Base-by-base conservation (phyloP, 1,139 yeast genomes). In the Magnusiomyces fungicola region DNA sequence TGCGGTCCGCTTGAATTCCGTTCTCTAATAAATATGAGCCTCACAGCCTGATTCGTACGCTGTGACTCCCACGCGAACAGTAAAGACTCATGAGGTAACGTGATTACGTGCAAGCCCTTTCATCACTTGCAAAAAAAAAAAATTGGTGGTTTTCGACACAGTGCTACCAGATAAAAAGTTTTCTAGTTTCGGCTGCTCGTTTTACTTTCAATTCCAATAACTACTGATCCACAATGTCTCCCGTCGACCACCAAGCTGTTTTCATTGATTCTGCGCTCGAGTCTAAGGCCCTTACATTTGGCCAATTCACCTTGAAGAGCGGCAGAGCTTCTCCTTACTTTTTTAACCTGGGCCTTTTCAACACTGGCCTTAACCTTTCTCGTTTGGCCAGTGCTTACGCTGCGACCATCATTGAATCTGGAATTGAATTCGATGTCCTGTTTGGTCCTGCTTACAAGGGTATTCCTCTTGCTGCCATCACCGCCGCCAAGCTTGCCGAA, bases 361-460 rank as follows among this genome's bases (percentile, higher is more conserved):
- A 78, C 68, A 80, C 89, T 14, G 97, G 96, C 38, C 77, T 77
- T 58, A 76, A 85, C 55, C 73, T 92, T 55, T 80, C 89, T 18
- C 79, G 81, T 47, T 73, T 92, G 62, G 96, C 96, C 29, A 77
- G 83, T 9, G 85, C 96, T 5, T 92, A 89, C 64, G 97, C 98
- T 46, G 75, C 79, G 55, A 86, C 96, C 38, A 90, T 92, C 58
- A 81, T 89, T 57, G 80, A 78, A 46, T 76, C 92, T 1, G 89
- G 83, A 3, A 65, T 92, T 51, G 83, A 88, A 65, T 90, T 92
- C 61, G 98, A 92, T 62, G 81, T 92, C 38, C 73, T 92, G 51
- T 92, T 92, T 62, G 98, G 98, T 12, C 98, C 98, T 18, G 98
- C 98, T 27, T 92, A 92, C 71, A 92, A 92, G 71, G 98, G 98